A percentile compares a stretch with the other conserved stretches of the same genome.
Conservation (phyloP, 495 filamentous ascomycete genomes). For the Penicillium simplicissimum region DNA sequence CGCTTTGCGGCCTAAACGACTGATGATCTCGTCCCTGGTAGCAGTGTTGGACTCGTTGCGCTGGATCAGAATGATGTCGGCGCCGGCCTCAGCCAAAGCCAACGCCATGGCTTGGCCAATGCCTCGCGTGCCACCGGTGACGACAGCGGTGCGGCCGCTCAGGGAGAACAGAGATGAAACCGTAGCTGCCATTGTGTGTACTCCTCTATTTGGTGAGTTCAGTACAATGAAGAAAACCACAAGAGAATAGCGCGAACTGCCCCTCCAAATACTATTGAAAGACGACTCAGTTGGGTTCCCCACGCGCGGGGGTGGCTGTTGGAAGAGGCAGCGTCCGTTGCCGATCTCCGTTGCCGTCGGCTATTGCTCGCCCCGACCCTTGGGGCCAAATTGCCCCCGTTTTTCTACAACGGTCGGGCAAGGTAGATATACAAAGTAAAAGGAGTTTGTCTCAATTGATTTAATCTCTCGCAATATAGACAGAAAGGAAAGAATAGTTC, state of each 20-base stretch:
- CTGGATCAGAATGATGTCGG: slow-evolving; percentile 66
- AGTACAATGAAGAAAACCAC: not conserved
- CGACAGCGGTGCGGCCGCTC: slow-evolving; percentile 66
- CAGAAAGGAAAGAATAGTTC: not conserved
- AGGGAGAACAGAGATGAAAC: slow-evolving; percentile 47
- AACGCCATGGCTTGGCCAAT: slow-evolving; percentile 85
- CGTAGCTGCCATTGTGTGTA: slow-evolving; percentile 29
- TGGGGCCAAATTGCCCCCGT: not conserved
- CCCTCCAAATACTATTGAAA: slow-evolving; percentile 8
- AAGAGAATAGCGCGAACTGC: not conserved
- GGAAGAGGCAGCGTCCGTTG: slow-evolving; percentile 17
- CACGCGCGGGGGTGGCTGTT: slow-evolving; percentile 17
- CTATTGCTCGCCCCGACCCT: slow-evolving; percentile 23
- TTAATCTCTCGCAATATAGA: not conserved
- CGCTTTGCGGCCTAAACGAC: slow-evolving; percentile 64
- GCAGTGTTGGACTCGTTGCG: slow-evolving; percentile 64
- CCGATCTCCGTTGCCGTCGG: slow-evolving; percentile 28
- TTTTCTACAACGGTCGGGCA: not conserved
- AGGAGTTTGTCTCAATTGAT: not conserved
- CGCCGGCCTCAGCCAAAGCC: slow-evolving; percentile 79
- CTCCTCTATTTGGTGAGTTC: too few relatives aligned
- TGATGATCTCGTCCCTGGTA: slow-evolving; percentile 62
- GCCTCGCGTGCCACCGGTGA: slow-evolving; percentile 86
- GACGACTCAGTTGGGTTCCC: slow-evolving; percentile 16
- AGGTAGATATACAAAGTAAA: not conserved